Conservation (phyloP, 2,329 filamentous ascomycete species). For the Lasiodiplodia hormozganensis region DNA sequence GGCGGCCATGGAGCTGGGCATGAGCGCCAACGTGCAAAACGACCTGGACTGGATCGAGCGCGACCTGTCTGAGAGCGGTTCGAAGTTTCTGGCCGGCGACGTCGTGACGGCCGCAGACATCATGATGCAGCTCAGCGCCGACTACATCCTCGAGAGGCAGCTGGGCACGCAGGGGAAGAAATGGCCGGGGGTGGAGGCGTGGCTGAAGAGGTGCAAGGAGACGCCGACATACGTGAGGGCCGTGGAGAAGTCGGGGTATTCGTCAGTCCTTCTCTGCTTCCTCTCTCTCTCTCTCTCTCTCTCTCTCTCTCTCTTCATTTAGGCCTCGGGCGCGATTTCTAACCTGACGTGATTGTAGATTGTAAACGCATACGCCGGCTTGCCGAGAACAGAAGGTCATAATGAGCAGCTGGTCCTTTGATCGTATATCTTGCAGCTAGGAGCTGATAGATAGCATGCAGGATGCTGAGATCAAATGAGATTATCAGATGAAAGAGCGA, state of each 20-base stretch:
- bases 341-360: not conserved
- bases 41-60: constrained; percentile 55
- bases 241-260: constrained; percentile 51
- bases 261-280: not conserved
- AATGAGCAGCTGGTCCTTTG: too few relatives aligned
- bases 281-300: not conserved
- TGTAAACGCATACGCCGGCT: not conserved
- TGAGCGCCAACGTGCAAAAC: constrained; percentile 53
- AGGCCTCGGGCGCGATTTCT: too few relatives aligned
- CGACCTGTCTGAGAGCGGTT: constrained; percentile 48
- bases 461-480: too few relatives aligned
- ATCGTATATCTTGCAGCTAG: too few relatives aligned
- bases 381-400: too few relatives aligned
- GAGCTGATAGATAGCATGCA: too few relatives aligned
- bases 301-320: too few relatives aligned
- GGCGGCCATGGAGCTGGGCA: constrained; percentile 45
- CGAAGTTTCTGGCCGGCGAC: constrained; percentile 52
- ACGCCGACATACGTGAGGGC: constrained; percentile 47
- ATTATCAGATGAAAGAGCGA: too few relatives aligned
- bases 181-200: constrained; percentile 44
- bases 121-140: constrained; percentile 53
- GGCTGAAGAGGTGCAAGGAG: constrained; percentile 47
- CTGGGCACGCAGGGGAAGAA: constrained; percentile 47
- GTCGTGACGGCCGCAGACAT: constrained; percentile 53
- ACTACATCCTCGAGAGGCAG: constrained; percentile 49